Evolutionary conservation across 192 early-diverging fungal genomes (phyloP).

Genomic region (Haplosporangium gracile): DNA sequence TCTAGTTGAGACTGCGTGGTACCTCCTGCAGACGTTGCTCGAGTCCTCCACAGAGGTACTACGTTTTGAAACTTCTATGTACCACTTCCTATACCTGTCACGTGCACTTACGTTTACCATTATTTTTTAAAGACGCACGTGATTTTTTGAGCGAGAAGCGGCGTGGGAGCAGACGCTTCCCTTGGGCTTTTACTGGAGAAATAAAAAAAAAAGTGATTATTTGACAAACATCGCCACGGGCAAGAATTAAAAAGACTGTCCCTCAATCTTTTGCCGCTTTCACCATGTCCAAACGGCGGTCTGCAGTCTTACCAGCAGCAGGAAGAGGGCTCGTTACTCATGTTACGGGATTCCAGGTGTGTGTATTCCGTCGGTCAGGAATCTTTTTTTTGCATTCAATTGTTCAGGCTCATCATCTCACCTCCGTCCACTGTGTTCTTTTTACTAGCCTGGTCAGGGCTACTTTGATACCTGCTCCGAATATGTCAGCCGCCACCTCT

Average conservation of each 20-base stretch:
- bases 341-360: conserved; percentile 42
- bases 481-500: conserved; percentile 36
- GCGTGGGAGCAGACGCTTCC: too few relatives aligned
- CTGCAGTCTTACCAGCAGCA: conserved; percentile 15
- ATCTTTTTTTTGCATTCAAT: not conserved
- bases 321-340: conserved; percentile 23
- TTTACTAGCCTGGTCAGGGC: conserved; percentile 11
- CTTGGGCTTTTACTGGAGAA: too few relatives aligned
- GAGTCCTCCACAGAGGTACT: too few relatives aligned
- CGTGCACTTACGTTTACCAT: not conserved
- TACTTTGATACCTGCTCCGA: conserved; percentile 35
- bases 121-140: not conserved
- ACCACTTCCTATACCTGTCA: not conserved
- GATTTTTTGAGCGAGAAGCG: too few relatives aligned
- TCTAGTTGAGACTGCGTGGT: too few relatives aligned
- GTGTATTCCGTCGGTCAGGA: not conserved
- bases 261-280: not conserved
- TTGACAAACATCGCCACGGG: not conserved
- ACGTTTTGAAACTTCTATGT: too few relatives aligned
- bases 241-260: not conserved
- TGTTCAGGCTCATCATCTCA: not conserved
- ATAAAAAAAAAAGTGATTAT: too few relatives aligned
- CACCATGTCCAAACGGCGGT: conserved; percentile 24
- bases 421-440: not conserved
- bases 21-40: too few relatives aligned